Evolutionary conservation across 495 filamentous ascomycete species (phyloP).

Genomic region (Neurospora sp.): DNA sequence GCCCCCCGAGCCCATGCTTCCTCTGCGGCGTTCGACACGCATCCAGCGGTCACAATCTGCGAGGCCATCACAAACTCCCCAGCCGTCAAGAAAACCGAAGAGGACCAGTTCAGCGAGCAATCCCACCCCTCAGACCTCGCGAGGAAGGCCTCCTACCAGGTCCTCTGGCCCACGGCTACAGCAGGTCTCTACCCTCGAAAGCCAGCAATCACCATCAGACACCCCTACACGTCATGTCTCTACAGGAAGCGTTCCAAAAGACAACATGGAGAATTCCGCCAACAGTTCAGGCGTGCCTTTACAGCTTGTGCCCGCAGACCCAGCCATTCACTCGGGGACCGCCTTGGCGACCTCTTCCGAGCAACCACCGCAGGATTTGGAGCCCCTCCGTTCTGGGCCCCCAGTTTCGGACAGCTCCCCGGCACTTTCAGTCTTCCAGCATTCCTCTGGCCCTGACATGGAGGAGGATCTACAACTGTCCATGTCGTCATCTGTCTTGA

Average conservation of each 20-base stretch:
- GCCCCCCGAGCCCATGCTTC: not conserved
- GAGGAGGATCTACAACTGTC: not conserved
- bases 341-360: not conserved
- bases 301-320: not conserved
- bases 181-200: not conserved
- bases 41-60: not conserved
- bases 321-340: not conserved
- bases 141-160: not conserved
- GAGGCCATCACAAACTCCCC: not conserved
- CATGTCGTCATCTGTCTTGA: not conserved
- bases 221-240: not conserved
- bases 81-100: not conserved
- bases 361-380: not conserved
- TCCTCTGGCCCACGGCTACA: not conserved
- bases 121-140: not conserved
- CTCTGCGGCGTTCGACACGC: not conserved
- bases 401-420: not conserved
- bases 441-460: not conserved
- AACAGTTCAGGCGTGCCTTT: not conserved
- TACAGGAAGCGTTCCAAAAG: not conserved
- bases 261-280: not conserved
- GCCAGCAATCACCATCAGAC: not conserved
- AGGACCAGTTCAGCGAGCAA: not conserved
- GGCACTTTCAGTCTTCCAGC: not conserved
- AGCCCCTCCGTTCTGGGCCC: not conserved